Conservation (phyloP, 179 eudicot species). For the Beta lomatogona region DNA sequence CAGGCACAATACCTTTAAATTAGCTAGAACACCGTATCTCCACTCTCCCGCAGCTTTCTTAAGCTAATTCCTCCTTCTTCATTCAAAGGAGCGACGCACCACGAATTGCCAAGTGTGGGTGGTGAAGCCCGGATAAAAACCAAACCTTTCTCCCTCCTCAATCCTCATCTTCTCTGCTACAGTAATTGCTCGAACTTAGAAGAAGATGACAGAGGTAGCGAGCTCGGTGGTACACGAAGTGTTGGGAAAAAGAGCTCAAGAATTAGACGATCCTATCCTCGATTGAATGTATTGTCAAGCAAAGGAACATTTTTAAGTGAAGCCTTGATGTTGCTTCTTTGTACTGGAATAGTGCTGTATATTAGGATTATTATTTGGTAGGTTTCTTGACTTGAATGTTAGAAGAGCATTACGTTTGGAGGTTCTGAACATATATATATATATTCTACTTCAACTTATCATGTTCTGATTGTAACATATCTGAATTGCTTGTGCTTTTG, state of each 20-base stretch:
- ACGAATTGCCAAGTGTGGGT: neutral
- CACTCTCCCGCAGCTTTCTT: neutral
- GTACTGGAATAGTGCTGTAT: neutral
- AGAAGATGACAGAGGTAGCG: constrained; percentile 81
- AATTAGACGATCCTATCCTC: constrained; percentile 82
- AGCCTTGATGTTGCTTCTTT: neutral
- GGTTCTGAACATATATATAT: too few species aligned
- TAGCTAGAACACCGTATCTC: neutral
- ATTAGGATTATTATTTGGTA: too few species aligned
- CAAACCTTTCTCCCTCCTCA: neutral
- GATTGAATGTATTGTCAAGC: constrained; percentile 23
- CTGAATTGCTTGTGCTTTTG: constrained; percentile 3
- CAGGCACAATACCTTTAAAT: neutral
- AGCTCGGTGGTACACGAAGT: constrained; percentile 80
- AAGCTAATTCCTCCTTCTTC: neutral
- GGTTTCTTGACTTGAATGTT: neutral
- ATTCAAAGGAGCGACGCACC: neutral
- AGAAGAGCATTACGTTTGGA: neutral
- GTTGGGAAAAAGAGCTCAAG: constrained; percentile 54
- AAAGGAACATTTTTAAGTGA: neutral
- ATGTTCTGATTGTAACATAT: neutral
- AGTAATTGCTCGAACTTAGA: neutral
- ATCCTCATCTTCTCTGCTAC: neutral
- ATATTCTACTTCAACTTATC: too few species aligned
- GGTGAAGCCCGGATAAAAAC: neutral